Conservation (phyloP, 1,284 basidiomycete genomes). For the Trichosporon sp. region DNA sequence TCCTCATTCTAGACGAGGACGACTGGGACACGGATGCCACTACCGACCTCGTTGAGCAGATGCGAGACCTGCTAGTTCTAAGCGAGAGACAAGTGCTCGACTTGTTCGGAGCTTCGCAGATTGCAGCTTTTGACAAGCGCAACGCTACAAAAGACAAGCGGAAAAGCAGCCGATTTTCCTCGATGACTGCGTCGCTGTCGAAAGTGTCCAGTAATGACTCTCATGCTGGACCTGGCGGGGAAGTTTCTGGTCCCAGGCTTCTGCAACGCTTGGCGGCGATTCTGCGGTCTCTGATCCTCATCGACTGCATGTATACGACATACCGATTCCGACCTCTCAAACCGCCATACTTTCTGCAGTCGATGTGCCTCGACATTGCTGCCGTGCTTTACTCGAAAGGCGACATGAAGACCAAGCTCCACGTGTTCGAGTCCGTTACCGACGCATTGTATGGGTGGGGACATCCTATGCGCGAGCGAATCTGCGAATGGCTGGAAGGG, state of each 20-base stretch:
- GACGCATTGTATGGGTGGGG: slow-evolving; percentile 44
- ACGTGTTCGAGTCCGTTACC: slow-evolving; percentile 46
- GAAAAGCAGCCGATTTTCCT: slow-evolving; percentile 39
- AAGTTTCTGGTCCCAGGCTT: slow-evolving; percentile 28
- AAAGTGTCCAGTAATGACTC: background rate
- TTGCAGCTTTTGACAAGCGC: slow-evolving; percentile 20
- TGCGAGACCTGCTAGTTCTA: slow-evolving; percentile 44
- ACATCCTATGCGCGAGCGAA: slow-evolving; percentile 56
- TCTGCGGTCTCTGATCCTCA: slow-evolving; percentile 32
- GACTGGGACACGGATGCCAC: slow-evolving; percentile 44
- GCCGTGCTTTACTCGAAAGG: slow-evolving; percentile 55
- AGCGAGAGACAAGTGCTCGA: slow-evolving; percentile 44
- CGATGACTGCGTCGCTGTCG: slow-evolving; percentile 32
- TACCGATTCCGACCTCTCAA: slow-evolving; percentile 38
- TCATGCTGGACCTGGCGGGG: background rate
- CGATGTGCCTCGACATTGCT: slow-evolving; percentile 54
- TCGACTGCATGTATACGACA: slow-evolving; percentile 44
- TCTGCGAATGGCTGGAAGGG: slow-evolving; percentile 59
- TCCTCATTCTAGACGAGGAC: slow-evolving; percentile 33
- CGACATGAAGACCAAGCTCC: slow-evolving; percentile 52
- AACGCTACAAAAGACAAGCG: slow-evolving; percentile 34
- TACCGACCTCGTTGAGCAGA: slow-evolving; percentile 48
- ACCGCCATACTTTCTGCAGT: slow-evolving; percentile 49
- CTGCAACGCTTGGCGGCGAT: slow-evolving; percentile 35
- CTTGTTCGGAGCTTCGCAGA: slow-evolving; percentile 35